Conservation (phyloP, 2,329 filamentous ascomycete genomes). For the Trichoderma sp. region DNA sequence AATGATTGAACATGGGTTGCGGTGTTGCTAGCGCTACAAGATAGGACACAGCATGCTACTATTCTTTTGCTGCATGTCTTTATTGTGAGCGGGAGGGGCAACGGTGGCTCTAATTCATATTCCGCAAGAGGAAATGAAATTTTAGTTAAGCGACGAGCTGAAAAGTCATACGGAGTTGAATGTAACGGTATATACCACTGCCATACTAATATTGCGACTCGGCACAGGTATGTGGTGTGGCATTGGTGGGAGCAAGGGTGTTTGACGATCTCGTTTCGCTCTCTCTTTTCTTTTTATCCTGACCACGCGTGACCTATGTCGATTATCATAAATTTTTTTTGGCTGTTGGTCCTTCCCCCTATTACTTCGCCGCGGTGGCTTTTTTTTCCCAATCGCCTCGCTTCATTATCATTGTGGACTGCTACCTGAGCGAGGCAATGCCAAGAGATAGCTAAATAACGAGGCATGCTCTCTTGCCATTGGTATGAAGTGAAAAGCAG, state of each 20-base stretch:
- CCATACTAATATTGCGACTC: neutral
- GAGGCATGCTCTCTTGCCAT: neutral
- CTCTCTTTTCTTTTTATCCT: neutral
- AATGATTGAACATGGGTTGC: neutral
- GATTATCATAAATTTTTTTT: neutral
- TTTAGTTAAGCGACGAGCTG: conserved; percentile 2
- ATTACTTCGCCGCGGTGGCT: neutral
- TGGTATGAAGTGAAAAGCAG: neutral
- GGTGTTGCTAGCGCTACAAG: neutral
- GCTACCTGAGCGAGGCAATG: neutral
- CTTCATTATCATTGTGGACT: neutral
- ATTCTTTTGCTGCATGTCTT: neutral
- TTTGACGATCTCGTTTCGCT: neutral
- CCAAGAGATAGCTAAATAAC: neutral
- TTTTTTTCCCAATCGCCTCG: neutral
- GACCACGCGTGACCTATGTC: neutral
- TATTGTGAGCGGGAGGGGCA: neutral
- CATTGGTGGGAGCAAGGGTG: conserved; percentile 1
- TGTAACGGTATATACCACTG: neutral
- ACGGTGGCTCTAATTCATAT: neutral
- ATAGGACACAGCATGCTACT: neutral
- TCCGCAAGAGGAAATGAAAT: neutral
- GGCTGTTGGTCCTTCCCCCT: neutral
- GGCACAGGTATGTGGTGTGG: neutral
- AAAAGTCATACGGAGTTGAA: neutral